Evolutionary conservation across 2,329 filamentous ascomycete genomes (phyloP), one percentile per base, ranked within the genome.

Genomic region (Colletotrichum sp.): DNA sequence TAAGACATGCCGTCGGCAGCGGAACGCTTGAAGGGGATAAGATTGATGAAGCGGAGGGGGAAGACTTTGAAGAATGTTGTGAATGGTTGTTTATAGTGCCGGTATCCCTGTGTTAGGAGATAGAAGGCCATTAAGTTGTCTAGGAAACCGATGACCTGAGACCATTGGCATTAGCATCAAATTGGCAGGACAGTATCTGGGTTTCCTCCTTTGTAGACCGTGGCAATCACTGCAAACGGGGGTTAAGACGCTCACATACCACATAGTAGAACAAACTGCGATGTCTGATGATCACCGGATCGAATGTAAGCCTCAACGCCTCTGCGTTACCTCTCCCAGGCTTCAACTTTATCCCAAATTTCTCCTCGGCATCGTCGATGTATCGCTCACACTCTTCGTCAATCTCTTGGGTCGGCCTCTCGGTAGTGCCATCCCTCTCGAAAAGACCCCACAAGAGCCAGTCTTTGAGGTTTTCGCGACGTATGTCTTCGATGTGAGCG

Each of bases 391-490:
- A 80, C 82, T 92, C 89, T 28, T 89, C 87, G 13, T 90, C 85
- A 64, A 74, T 90, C 82, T 55, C 86, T 84, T 12, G 84, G 80
- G 63, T 84, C 83, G 64, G 82, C 81, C 4, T 87, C 84, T 34
- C 64, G 7, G 26, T 21, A n/a, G 18, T 6, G 84, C 86, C 12
- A 85, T 84, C 77, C 89, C 90, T 64, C 32, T 72, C 73, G 12
- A 90, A 86, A 68, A 93, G 90, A 1, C 89, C 90, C 92, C 91
- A 93, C n/a, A 87, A 82, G 24, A 91, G 85, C 80, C 92, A 93
- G 71, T 92, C 89, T 81, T 90, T 90, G 67, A 93, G 79, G 80
- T 93, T 92, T 36, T 93, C 90, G 16, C 87, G 84, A 71, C 88
- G 87, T 61, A 93, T 90, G 32, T 92, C 90, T 32, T 85, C 82